Conservation (phyloP, 169 alveolate genomes). For the Blepharisma undulans region DNA sequence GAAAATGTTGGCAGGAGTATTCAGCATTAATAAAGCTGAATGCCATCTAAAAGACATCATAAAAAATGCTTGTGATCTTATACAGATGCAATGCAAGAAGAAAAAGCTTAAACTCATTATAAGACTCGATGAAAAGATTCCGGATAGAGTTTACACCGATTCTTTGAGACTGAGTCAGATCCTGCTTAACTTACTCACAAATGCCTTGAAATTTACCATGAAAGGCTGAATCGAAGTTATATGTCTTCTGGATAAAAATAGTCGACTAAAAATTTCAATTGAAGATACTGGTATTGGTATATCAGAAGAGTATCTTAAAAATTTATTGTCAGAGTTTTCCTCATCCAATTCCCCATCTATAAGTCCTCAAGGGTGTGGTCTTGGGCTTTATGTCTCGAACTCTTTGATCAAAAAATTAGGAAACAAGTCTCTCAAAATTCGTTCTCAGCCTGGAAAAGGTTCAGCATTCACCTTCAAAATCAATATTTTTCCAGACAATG, state of each 20-base stretch:
- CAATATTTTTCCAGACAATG: neutral
- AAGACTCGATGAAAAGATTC: neutral
- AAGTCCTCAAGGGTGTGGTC: neutral
- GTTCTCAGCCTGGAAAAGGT: neutral
- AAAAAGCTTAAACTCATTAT: neutral
- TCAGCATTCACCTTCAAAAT: neutral
- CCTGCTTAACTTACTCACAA: neutral
- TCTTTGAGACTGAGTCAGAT: conserved; percentile 9
- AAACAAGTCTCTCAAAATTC: neutral
- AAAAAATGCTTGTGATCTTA: neutral
- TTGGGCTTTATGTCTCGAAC: neutral
- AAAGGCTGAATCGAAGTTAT: conserved; percentile 4
- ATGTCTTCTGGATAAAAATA: neutral
- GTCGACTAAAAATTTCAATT: neutral
- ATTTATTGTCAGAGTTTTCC: neutral
- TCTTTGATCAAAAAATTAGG: neutral
- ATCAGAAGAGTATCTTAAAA: neutral
- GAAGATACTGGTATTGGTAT: conserved; percentile 25
- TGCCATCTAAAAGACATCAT: neutral
- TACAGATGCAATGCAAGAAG: conserved; percentile 12
- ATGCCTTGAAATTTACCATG: conserved; percentile 24
- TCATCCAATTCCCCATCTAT: neutral
- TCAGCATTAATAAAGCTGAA: neutral
- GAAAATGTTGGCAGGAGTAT: neutral
- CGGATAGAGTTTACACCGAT: conserved; percentile 1